Percentiles rank a stretch among this genome's conserved stretches.
Conservation (phyloP, 2,329 filamentous ascomycete genomes). For the Xylaria polymorpha region DNA sequence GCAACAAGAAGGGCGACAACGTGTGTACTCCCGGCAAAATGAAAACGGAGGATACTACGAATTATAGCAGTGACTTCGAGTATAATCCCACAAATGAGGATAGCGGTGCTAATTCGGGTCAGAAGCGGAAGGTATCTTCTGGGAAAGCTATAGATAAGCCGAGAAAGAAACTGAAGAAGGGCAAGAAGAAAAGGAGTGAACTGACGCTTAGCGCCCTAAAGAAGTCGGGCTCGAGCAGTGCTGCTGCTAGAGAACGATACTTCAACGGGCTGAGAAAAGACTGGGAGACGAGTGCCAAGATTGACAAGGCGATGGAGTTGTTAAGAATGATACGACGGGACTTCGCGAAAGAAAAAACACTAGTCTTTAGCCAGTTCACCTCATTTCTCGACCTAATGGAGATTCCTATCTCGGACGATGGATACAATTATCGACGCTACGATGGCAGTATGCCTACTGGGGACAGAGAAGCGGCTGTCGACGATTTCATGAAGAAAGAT, state of each 20-base stretch:
- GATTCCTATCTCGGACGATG: slow-evolving; percentile 46
- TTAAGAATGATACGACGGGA: slow-evolving; percentile 44
- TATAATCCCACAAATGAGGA: neutral
- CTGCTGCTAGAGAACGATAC: slow-evolving; percentile 45
- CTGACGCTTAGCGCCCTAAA: slow-evolving; percentile 45
- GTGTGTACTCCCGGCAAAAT: neutral
- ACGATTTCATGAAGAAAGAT: slow-evolving; percentile 45
- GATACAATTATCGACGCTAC: slow-evolving; percentile 48
- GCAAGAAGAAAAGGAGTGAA: slow-evolving; percentile 34
- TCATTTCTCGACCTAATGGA: slow-evolving; percentile 52
- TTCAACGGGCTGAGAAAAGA: slow-evolving; percentile 44
- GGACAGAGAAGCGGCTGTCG: slow-evolving; percentile 44
- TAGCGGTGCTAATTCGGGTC: neutral
- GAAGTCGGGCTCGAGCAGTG: slow-evolving; percentile 42
- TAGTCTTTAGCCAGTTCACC: slow-evolving; percentile 52
- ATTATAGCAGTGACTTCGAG: neutral
- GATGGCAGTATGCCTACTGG: slow-evolving; percentile 48
- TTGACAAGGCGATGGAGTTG: slow-evolving; percentile 48
- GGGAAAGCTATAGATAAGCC: slow-evolving; percentile 18
- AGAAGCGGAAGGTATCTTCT: slow-evolving; percentile 32
- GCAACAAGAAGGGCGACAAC: neutral
- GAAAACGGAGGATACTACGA: neutral
- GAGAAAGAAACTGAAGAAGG: slow-evolving; percentile 33
- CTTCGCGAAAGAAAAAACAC: slow-evolving; percentile 47
- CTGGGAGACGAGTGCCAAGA: slow-evolving; percentile 50